Evolutionary conservation across 2,329 filamentous ascomycete genomes (phyloP), one percentile per base, ranked within the genome.

Genomic region (Monosporascus sp.): DNA sequence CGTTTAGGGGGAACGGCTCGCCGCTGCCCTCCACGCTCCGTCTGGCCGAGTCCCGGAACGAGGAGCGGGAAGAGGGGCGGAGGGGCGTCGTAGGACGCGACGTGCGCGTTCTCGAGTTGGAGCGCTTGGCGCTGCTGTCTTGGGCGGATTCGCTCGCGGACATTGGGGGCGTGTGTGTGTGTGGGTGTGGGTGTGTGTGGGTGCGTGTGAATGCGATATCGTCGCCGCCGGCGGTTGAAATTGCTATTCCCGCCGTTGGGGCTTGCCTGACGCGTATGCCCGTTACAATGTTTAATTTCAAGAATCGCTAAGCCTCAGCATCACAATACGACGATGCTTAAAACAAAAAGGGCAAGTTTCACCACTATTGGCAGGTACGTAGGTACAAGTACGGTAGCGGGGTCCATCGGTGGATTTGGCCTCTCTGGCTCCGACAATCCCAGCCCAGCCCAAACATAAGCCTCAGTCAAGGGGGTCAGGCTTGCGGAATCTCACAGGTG

Each of bases 31-130:
- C 66, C 68, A 74, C 71, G 58, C 75, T 73, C 51, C 79, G 80
- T 49, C 82, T 81, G 52, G 84, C 83, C 47, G 86, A 89, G 55
- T 91, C 89, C 65, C 90, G 89, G 58, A 97, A 84, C 14, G 91
- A 96, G 18, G 89, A 91, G 50, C 93, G 87, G 3, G 93, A 97
- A 20, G 89, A 90, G 17, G 93, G 89, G 48, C 93, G 89, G 9
- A 99, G 82, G 31, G 94, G 94, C 4, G 94, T 97, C 2, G 92
- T 96, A 22, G 93, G 94, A 56, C 90, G 86, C 43, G 89, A 65
- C 39, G 64, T 65, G 52, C 65, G 66, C 53, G 64, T 60, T 35
- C 64, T 53, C 47, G 50, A 51, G n/a, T 39, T 31, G 20, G 43
- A 25, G 24, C 43, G 57, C 48, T 54, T 57, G 11, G 50, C 54